These are phyloP conservation scores for Suhomyces coccinellae DNA, from an alignment of 1,139 yeast genomes.

Conservation along the genomic window DNA sequence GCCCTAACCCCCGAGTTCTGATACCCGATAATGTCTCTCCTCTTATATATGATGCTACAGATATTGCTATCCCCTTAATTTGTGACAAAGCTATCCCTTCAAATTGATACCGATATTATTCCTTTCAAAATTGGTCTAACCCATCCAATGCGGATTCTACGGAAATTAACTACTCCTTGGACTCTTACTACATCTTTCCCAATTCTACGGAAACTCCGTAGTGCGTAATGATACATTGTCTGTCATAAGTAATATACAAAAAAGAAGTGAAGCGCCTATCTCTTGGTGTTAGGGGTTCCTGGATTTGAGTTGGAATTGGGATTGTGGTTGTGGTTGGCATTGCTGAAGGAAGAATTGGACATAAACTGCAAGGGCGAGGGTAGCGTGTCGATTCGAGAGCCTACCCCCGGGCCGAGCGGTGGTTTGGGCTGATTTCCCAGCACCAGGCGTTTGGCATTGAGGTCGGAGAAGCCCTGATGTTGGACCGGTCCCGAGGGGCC, in stretches of 20 bases:
- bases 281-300: conserved; percentile 5
- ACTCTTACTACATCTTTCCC: background rate
- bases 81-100: too few species aligned
- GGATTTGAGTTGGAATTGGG: conserved; percentile 7
- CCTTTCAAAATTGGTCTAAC: too few species aligned
- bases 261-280: conserved; percentile 6
- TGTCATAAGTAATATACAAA: conserved; percentile 5
- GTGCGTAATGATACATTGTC: conserved; percentile 6
- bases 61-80: too few species aligned
- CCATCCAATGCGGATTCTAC: too few species aligned
- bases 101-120: too few species aligned
- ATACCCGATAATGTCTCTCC: too few species aligned
- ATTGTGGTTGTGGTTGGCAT: conserved; percentile 4
- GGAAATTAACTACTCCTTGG: background rate
- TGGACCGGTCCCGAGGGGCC: conserved; percentile 13
- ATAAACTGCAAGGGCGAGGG: conserved; percentile 18
- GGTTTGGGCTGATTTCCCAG: conserved; percentile 4
- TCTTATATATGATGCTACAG: too few species aligned
- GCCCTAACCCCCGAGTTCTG: too few species aligned
- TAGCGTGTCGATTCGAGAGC: conserved; percentile 11
- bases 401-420: background rate
- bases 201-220: conserved; percentile 1
- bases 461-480: conserved; percentile 6
- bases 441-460: background rate
- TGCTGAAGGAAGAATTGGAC: conserved; percentile 14